Percentiles rank a stretch among this genome's conserved stretches.
These are phyloP conservation scores for Phytophthora pluvialis DNA, from an alignment of 352 stramenopile genomes.

Conservation along the genomic window DNA sequence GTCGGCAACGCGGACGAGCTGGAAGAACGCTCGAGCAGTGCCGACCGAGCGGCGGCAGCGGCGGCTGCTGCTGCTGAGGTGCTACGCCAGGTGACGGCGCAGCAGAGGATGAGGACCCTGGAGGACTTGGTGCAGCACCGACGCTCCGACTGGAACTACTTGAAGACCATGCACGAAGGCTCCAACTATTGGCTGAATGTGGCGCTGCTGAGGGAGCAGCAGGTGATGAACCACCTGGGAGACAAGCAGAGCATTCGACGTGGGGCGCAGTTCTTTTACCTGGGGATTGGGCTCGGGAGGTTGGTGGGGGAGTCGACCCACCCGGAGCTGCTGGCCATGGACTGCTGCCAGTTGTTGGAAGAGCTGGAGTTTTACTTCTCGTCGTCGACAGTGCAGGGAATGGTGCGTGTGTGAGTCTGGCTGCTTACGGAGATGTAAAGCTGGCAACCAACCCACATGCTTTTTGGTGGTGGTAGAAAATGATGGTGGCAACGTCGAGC, in stretches of 20 bases:
- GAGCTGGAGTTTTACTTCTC: conserved; percentile 89
- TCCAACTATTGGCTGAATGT: conserved; percentile 88
- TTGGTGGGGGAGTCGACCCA: conserved; percentile 64
- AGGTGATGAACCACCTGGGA: conserved; percentile 68
- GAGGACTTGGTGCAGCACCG: conserved; percentile 78
- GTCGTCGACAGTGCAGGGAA: conserved; percentile 75
- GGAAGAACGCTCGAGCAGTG: conserved; percentile 9
- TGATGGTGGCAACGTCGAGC: conserved; percentile 81
- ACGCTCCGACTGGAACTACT: conserved; percentile 80
- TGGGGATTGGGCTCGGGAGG: conserved; percentile 71
- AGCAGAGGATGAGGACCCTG: conserved; percentile 77
- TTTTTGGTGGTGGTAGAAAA: conserved; percentile 55
- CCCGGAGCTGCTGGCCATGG: conserved; percentile 65
- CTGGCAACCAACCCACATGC: not conserved
- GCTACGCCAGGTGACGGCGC: conserved; percentile 56
- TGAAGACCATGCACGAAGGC: conserved; percentile 82
- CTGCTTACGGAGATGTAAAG: not conserved
- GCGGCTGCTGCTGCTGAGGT: conserved; percentile 28
- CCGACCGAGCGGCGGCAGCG: conserved; percentile 17
- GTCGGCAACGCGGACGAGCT: conserved; percentile 16
- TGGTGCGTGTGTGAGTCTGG: conserved; percentile 46
- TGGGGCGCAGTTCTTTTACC: conserved; percentile 82
- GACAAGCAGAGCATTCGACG: conserved; percentile 64
- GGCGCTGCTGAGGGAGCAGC: conserved; percentile 66
- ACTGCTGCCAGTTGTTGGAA: conserved; percentile 84